phyloP scores from a whole-genome alignment of 2,329 filamentous ascomycete genomes.

The Coccinonectria pachysandricola region DNA sequence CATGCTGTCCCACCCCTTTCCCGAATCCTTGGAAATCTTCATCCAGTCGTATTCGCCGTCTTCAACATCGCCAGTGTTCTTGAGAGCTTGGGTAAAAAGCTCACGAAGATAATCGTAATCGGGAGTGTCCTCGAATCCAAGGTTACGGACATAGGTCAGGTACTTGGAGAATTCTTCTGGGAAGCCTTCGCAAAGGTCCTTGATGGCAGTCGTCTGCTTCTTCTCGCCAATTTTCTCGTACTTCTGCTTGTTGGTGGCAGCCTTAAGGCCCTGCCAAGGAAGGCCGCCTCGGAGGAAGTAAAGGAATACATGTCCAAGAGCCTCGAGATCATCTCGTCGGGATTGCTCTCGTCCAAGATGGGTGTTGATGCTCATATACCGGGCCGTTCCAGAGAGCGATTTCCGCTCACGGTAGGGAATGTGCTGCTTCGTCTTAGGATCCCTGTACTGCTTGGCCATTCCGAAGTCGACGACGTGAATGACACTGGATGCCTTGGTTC shows the following conservation, averaged over 20 bases:
- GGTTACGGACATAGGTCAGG: conserved; percentile 90
- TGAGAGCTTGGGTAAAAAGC: conserved; percentile 89
- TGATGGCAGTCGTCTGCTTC: conserved; percentile 96
- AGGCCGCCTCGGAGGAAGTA: conserved; percentile 63
- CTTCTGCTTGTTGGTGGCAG: conserved; percentile 83
- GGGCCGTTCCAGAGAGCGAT: conserved; percentile 87
- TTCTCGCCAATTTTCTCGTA: conserved; percentile 99
- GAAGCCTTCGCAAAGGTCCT: conserved; percentile 93
- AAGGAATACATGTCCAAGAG: conserved; percentile 65
- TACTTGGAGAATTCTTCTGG: conserved; percentile 98
- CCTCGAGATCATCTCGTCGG: conserved; percentile 89
- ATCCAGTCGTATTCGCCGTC: conserved; percentile 99
- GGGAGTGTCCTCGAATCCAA: conserved; percentile 95
- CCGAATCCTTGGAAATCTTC: conserved; percentile 75
- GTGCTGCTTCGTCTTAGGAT: conserved; percentile 98
- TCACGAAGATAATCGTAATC: conserved; percentile 98
- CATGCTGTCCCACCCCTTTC: conserved; percentile 74
- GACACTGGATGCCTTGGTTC: conserved; percentile 90
- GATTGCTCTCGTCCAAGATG: conserved; percentile 95
- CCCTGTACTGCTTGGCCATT: conserved; percentile 98
- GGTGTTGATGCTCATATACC: conserved; percentile 99
- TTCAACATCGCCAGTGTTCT: conserved; percentile 88
- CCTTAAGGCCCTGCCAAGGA: conserved; percentile 64
- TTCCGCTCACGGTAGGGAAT: conserved; percentile 97
- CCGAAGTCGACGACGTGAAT: conserved; percentile 99